phyloP scores from a whole-genome alignment of 176 grass and related monocot genomes.

The Bonia amplexicaulis region DNA sequence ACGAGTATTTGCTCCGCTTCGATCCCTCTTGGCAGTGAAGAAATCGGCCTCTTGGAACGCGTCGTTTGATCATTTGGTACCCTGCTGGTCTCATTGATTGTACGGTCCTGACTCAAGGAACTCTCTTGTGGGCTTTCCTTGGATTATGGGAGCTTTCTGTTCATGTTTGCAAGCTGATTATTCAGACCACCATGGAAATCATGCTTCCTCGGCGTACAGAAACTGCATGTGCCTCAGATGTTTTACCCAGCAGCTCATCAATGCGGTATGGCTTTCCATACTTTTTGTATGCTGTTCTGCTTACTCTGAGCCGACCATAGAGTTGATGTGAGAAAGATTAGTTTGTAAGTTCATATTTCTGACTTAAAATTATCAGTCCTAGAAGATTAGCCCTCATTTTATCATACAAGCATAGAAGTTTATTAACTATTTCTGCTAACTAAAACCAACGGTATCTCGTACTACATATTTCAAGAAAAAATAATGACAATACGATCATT shows the following conservation, averaged over 20 bases:
- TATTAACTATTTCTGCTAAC: not conserved
- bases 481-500: not conserved
- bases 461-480: not conserved
- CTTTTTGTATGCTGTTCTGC: not conserved
- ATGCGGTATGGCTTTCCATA: slow-evolving; percentile 37
- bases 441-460: not conserved
- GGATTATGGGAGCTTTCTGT: slow-evolving; percentile 77
- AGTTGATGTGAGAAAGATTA: not conserved
- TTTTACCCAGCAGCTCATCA: slow-evolving; percentile 71
- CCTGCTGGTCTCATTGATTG: not conserved
- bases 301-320: not conserved
- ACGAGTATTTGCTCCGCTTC: not conserved
- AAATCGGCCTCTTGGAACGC: not conserved
- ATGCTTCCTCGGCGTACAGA: slow-evolving; percentile 34
- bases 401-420: not conserved
- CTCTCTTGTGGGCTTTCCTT: slow-evolving; percentile 9
- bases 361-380: not conserved
- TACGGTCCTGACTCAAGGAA: not conserved
- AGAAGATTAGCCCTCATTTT: not conserved
- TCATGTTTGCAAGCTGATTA: slow-evolving; percentile 72
- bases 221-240: slow-evolving; percentile 79
- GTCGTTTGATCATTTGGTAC: not conserved
- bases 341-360: not conserved
- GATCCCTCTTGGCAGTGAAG: not conserved
- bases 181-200: slow-evolving; percentile 45